A percentile compares a stretch with the other conserved stretches of the same genome.
Evolutionary conservation across 306 rosid genomes (phyloP).

Genomic region (Dicorynia guianensis): DNA sequence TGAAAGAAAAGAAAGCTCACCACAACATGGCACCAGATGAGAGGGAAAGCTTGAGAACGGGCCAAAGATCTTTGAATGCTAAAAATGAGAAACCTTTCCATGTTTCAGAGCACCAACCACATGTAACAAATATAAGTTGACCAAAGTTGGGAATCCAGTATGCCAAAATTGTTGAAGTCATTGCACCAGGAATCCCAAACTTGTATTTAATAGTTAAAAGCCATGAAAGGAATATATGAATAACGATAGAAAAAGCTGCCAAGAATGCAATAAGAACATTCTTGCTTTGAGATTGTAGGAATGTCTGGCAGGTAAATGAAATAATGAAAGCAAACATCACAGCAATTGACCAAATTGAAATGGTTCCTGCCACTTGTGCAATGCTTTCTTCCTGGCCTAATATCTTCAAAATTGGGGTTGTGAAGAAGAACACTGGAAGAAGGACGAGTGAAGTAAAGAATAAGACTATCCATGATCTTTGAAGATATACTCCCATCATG

Average conservation of each 20-base stretch:
- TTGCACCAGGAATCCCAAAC: conserved; percentile 54
- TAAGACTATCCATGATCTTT: conserved; percentile 58
- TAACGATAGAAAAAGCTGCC: conserved; percentile 36
- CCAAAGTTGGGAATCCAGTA: conserved; percentile 56
- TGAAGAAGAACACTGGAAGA: conserved; percentile 53
- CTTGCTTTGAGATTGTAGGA: conserved; percentile 61
- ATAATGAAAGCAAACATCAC: conserved; percentile 39
- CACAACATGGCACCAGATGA: conserved; percentile 64
- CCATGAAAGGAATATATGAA: conserved; percentile 52
- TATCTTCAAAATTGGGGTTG: conserved; percentile 42
- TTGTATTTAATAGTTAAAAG: conserved; percentile 34
- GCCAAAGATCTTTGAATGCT: conserved; percentile 60
- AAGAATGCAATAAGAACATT: conserved; percentile 52
- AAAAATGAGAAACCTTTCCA: conserved; percentile 57
- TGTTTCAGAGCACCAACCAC: conserved; percentile 60
- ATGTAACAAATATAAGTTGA: conserved; percentile 47
- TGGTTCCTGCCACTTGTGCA: conserved; percentile 40
- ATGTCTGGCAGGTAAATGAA: conserved; percentile 49
- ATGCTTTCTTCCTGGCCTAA: conserved; percentile 46
- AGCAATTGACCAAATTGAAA: conserved; percentile 49
- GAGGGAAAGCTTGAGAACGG: conserved; percentile 59
- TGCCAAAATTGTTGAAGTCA: conserved; percentile 44
- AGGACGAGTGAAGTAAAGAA: conserved; percentile 35
- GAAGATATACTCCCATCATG: conserved; percentile 64
- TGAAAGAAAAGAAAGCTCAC: conserved; percentile 40